These are phyloP conservation scores for Blakeslea trispora DNA, from an alignment of 371 early-diverging fungal species.

Conservation along the genomic window DNA sequence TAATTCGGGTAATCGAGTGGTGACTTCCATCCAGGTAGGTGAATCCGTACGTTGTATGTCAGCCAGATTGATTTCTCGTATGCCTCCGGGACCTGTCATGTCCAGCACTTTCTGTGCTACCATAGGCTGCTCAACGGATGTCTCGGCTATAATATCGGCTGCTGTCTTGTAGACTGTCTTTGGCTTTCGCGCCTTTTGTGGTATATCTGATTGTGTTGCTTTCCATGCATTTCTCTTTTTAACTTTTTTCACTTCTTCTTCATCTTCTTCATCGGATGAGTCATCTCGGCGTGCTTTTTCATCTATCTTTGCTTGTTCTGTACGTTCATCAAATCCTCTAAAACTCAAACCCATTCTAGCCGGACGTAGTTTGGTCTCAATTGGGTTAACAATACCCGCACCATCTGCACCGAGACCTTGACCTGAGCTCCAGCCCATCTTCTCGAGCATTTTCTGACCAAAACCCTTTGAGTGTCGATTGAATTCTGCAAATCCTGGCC, in stretches of 20 bases:
- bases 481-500: conserved; percentile 79
- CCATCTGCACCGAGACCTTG: conserved; percentile 80
- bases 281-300: conserved; percentile 33
- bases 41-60: conserved; percentile 47
- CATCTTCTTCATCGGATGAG: conserved; percentile 29
- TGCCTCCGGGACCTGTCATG: conserved; percentile 71
- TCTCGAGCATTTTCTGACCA: conserved; percentile 78
- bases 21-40: conserved; percentile 50
- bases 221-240: conserved; percentile 58
- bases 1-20: conserved; percentile 70
- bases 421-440: conserved; percentile 81
- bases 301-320: conserved; percentile 55
- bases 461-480: conserved; percentile 72
- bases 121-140: conserved; percentile 23
- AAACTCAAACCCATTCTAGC: conserved; percentile 80
- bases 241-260: conserved; percentile 12
- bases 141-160: conserved; percentile 56
- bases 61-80: conserved; percentile 60
- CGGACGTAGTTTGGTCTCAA: conserved; percentile 85
- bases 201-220: conserved; percentile 10
- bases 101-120: conserved; percentile 75
- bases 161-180: conserved; percentile 77
- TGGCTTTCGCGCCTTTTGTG: conserved; percentile 36
- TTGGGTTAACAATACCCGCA: conserved; percentile 85
- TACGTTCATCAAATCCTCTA: conserved; percentile 73